Base-by-base conservation (phyloP, 192 early-diverging fungal species). In the Mortierella alpina region DNA sequence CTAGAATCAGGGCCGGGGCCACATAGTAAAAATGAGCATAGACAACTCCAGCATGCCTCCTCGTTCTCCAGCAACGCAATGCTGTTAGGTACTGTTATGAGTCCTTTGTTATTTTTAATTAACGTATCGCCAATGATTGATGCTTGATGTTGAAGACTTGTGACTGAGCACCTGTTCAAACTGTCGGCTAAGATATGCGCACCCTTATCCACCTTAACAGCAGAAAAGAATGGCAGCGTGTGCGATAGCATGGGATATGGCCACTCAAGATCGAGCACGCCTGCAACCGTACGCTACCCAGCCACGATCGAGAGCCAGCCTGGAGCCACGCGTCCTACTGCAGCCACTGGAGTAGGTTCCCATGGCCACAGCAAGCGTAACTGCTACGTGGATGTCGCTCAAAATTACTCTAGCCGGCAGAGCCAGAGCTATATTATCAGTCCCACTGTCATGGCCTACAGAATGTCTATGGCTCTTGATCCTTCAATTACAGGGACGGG, bases 351-450 rank as follows among this genome's bases (percentile, higher is more conserved):
- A 40, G 2, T 13, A 12, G 41, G 14, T 0, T 41, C 69, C 46
- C 22, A 52, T 41, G 17, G 54, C 15, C 7, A 0, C 7, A 62
- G 67, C 48, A 20, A 47, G n/a, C 31, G 76, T 2, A 72, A 61
- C n/a, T 67, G 68, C 2, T 60, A 67, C 39, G 67, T 62, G 1
- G 68, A 67, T 50, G 76, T 79, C 22, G 64, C 76, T 2, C 57
- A 72, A 13, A 58, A 14, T 5, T 79, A 79, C 11, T 49, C 56
- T 2, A 50, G 54, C 7, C 56, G 52, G 1, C 76, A 79, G 56
- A 72, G 76, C 50, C 46, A 56, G 18, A 11, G 22, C 41, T 5
- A 63, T 9, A 51, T 53, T 40, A 41, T 72, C 14, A 53, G 51
- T 42, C 17, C 49, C 0, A 9, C 47, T 5, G n/a, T 20, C 2